phyloP scores from a whole-genome alignment of 164 flowering plant genomes.

The Magnolia officinalis region DNA sequence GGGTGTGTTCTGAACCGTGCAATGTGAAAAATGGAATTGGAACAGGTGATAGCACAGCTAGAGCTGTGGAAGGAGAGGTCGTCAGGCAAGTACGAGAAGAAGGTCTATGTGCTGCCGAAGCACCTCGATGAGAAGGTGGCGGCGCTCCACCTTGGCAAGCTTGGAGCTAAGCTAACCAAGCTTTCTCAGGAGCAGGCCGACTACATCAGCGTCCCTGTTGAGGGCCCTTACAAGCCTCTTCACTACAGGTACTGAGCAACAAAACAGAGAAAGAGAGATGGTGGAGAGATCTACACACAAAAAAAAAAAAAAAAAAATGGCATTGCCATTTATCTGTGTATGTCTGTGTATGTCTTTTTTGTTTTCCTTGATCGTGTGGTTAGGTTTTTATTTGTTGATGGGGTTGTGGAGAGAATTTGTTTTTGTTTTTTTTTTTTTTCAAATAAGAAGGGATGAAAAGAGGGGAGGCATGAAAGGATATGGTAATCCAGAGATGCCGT shows the following conservation, averaged over 20 bases:
- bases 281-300: background rate
- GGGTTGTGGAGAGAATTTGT: background rate
- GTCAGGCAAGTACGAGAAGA: constrained; percentile 23
- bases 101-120: constrained; percentile 28
- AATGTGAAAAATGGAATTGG: too few relatives aligned
- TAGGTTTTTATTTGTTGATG: background rate
- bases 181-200: constrained; percentile 19
- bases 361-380: background rate
- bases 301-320: background rate
- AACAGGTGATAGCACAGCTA: constrained; percentile 28
- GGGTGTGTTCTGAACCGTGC: background rate
- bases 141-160: constrained; percentile 24
- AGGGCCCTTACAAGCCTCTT: constrained; percentile 27
- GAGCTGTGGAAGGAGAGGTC: constrained; percentile 27
- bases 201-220: constrained; percentile 19
- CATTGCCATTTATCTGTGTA: background rate
- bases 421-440: background rate
- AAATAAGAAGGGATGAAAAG: background rate
- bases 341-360: background rate
- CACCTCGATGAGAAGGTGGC: constrained; percentile 28
- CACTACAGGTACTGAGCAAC: constrained; percentile 19
- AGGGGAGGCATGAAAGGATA: background rate
- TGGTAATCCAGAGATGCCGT: too few relatives aligned
- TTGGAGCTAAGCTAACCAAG: constrained; percentile 27
- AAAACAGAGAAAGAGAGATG: background rate